These are phyloP conservation scores for Colletotrichum sp. DNA, from an alignment of 2,329 filamentous ascomycete species.

Conservation along the genomic window DNA sequence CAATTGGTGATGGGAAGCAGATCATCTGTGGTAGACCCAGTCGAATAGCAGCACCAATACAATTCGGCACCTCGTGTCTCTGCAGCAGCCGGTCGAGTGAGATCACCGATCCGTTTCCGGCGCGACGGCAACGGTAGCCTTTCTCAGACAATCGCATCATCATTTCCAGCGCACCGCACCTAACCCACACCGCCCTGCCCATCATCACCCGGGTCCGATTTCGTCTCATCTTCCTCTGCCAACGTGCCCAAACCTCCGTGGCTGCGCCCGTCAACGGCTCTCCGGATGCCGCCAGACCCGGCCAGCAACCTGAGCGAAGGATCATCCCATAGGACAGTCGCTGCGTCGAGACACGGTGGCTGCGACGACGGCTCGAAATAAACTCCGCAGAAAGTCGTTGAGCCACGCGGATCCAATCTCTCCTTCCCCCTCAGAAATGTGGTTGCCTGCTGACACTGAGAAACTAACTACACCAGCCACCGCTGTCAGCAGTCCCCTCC, in stretches of 20 bases:
- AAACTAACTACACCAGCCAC: not conserved
- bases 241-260: not conserved
- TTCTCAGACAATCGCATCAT: not conserved
- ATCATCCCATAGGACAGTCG: not conserved
- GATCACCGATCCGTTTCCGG: not conserved
- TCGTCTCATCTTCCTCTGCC: not conserved
- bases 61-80: not conserved
- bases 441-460: not conserved
- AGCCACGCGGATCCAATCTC: not conserved
- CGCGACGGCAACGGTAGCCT: not conserved
- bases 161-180: not conserved
- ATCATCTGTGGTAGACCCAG: not conserved
- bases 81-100: not conserved
- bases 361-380: conserved; percentile 8
- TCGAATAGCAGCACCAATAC: not conserved
- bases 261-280: not conserved
- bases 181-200: not conserved
- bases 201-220: not conserved
- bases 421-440: not conserved
- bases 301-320: not conserved
- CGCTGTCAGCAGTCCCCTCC: not conserved
- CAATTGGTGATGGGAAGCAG: not conserved
- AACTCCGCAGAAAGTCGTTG: not conserved
- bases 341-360: not conserved
- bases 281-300: not conserved